Evolutionary conservation across 2,329 filamentous ascomycete genomes (phyloP), one percentile per base, ranked within the genome.

Genomic region (Coniochaeta hoffmannii): DNA sequence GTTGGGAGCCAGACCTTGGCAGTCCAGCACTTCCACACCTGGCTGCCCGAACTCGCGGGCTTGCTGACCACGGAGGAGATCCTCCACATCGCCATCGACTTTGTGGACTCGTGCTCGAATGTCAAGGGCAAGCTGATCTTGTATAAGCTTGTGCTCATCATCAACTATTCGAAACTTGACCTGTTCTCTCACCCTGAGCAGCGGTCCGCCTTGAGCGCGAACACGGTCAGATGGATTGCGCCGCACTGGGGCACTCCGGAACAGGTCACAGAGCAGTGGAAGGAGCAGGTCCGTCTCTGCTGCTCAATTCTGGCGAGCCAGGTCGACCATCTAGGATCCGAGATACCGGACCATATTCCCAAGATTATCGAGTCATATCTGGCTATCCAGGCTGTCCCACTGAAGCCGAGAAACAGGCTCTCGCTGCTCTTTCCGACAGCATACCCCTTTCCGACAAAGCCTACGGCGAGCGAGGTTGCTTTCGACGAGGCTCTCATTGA

Each of bases 11-110:
- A 99, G 72, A 97, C 94, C 0, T 76, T 99, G 52, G 86, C 95
- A 2, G 91, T 97, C 12, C 94, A 99, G 70, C 90, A 97, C 68
- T 96, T 97, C 68, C 93, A 97, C 67, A 89, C 89, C 0, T 99
- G 94, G 94, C 76, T 99, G n/a, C 93, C 94, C 0, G 93, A 97
- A 67, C 82, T 99, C 10, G 79, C 83, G 0, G 84, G 86, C 1
- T 78, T 94, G 35, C 79, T 97, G 66, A 82, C 81, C 4, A 85
- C 87, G 0, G 87, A 91, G 63, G 93, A 97, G 68, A 93, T 97
- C 49, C 76, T 97, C 53, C 88, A 96, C 64, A 88, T 97, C 60
- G 90, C 92, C 38, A 89, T 95, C 59, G 90, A 93, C 70, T 96
- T 97, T 66, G 87, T 97, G 76, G 91, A 97, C 66, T 90, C 94